These are phyloP conservation scores for Geotrichum klebahnii DNA, from an alignment of 1,139 yeast genomes.

Conservation along the genomic window DNA sequence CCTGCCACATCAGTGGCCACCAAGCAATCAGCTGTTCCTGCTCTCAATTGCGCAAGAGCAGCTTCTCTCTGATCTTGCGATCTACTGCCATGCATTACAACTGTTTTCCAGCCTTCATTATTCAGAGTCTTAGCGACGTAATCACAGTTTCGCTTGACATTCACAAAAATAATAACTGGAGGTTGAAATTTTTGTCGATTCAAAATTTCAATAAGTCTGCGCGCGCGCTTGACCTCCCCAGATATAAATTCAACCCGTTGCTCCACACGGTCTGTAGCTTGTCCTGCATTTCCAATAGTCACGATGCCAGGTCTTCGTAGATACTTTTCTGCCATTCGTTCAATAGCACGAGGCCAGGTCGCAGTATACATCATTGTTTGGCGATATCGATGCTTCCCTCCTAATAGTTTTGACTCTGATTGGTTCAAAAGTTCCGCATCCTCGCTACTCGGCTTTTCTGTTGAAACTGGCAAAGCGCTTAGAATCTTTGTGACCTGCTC, in stretches of 20 bases:
- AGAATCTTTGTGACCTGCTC: slow-evolving; percentile 64
- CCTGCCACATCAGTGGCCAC: slow-evolving; percentile 97
- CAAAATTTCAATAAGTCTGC: slow-evolving; percentile 40
- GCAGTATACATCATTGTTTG: slow-evolving; percentile 91
- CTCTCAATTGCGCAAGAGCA: slow-evolving; percentile 62
- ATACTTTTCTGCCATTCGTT: slow-evolving; percentile 59
- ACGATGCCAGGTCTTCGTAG: slow-evolving; percentile 57
- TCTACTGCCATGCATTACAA: slow-evolving; percentile 79
- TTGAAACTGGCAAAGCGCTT: slow-evolving; percentile 43
- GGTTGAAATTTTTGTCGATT: slow-evolving; percentile 40
- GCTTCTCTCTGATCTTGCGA: slow-evolving; percentile 81
- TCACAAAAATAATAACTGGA: slow-evolving; percentile 75
- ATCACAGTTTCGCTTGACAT: slow-evolving; percentile 71
- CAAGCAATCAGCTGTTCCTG: slow-evolving; percentile 58
- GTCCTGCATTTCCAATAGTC: slow-evolving; percentile 58
- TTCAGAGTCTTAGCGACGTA: slow-evolving; percentile 50
- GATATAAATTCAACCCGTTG: slow-evolving; percentile 60
- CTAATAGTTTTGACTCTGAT: slow-evolving; percentile 25
- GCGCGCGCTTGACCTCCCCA: slow-evolving; percentile 42
- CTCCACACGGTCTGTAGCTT: slow-evolving; percentile 62
- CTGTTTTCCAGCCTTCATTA: slow-evolving; percentile 48
- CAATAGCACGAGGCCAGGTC: slow-evolving; percentile 76
- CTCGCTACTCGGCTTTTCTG: slow-evolving; percentile 31
- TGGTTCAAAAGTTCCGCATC: slow-evolving; percentile 5
- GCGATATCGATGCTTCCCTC: slow-evolving; percentile 31